Conservation (phyloP, 352 stramenopile genomes). For the Detonula confervacea region DNA sequence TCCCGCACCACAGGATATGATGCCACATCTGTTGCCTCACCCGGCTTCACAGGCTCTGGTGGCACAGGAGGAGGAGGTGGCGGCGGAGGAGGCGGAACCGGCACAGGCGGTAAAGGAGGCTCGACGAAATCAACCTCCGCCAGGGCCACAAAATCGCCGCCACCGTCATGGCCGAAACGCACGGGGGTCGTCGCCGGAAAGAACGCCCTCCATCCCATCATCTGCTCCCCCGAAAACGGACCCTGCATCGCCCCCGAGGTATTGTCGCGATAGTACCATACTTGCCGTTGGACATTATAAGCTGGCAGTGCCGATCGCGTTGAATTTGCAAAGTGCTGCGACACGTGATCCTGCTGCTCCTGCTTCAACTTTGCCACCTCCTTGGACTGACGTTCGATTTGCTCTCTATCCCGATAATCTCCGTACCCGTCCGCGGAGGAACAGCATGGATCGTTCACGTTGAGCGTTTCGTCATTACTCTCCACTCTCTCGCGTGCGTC, state of each 20-base stretch:
- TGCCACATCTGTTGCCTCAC: neutral
- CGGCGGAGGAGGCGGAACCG: conserved; percentile 2
- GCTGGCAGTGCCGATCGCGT: neutral
- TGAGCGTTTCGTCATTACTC: too few relatives aligned
- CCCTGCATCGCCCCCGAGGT: conserved; percentile 67
- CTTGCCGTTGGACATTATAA: conserved; percentile 25
- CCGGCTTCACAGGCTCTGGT: conserved; percentile 6
- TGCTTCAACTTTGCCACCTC: conserved; percentile 25
- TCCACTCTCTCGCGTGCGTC: too few relatives aligned
- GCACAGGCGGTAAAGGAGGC: neutral
- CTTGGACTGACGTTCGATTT: conserved; percentile 49
- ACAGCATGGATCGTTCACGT: conserved; percentile 56
- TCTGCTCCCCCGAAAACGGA: conserved; percentile 72
- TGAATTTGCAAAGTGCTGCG: neutral
- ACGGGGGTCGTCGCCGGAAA: conserved; percentile 67
- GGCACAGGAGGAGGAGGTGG: conserved; percentile 6
- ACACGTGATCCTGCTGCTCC: conserved; percentile 13
- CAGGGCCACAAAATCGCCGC: conserved; percentile 35
- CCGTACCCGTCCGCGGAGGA: conserved; percentile 47
- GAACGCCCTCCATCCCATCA: conserved; percentile 77
- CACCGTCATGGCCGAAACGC: conserved; percentile 35
- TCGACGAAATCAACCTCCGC: conserved; percentile 36
- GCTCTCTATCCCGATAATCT: conserved; percentile 56
- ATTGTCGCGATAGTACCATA: conserved; percentile 77
- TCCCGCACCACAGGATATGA: conserved; percentile 26